Evolutionary conservation across 768 basidiomycete species (phyloP).

Genomic region (Agaricus subrufescens): DNA sequence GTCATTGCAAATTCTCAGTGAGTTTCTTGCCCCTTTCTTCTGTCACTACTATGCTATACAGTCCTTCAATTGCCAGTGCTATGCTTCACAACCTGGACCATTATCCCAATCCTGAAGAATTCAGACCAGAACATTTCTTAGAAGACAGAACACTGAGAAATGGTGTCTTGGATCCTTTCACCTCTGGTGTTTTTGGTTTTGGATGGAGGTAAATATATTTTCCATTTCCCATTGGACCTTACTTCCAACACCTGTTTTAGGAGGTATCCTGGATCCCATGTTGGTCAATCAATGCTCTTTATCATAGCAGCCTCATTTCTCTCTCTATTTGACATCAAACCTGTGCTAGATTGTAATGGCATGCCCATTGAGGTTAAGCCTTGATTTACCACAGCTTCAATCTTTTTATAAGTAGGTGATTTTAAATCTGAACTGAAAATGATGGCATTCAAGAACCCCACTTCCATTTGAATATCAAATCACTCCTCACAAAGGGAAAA

Average conservation of each 20-base stretch:
- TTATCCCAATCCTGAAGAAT: slow-evolving; percentile 26
- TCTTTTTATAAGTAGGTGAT: background rate
- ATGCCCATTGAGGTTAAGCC: background rate
- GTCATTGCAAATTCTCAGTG: slow-evolving; percentile 11
- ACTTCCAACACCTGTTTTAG: background rate
- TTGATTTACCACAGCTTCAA: background rate
- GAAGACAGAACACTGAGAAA: slow-evolving; percentile 9
- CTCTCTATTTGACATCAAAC: slow-evolving; percentile 14
- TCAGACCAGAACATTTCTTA: slow-evolving; percentile 25
- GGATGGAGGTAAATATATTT: slow-evolving; percentile 13
- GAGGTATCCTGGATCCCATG: slow-evolving; percentile 2
- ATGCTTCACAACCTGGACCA: slow-evolving; percentile 27
- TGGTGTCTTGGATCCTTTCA: slow-evolving; percentile 8
- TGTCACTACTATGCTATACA: too few relatives aligned
- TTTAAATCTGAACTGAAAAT: background rate
- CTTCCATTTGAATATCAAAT: too few relatives aligned
- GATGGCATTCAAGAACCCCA: too few relatives aligned
- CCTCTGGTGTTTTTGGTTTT: slow-evolving; percentile 15
- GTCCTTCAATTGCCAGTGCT: slow-evolving; percentile 14
- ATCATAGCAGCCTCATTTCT: slow-evolving; percentile 5
- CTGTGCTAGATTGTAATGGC: background rate
- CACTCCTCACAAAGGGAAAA: too few relatives aligned
- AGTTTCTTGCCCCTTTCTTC: background rate
- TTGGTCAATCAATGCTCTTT: background rate
- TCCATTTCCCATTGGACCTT: background rate